Percentiles rank a stretch among this genome's conserved stretches.
Conservation (phyloP, 1,284 basidiomycete species). For the Agaricales sp. region DNA sequence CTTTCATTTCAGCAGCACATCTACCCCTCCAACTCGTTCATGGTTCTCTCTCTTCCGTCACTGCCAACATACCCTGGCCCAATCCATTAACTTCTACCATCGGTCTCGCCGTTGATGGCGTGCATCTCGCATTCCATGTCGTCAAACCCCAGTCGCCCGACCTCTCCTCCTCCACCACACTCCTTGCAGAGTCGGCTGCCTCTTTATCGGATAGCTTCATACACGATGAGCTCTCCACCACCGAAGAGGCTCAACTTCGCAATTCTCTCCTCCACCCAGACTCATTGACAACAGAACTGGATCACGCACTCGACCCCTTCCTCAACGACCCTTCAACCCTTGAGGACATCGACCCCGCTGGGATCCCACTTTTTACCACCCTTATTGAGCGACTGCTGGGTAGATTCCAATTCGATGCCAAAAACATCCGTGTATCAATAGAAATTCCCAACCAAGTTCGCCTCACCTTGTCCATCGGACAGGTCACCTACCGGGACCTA, state of each 20-base stretch:
- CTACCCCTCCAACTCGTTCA: constrained; percentile 62
- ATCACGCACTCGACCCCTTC: constrained; percentile 41
- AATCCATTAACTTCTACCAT: constrained; percentile 65
- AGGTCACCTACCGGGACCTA: constrained; percentile 32
- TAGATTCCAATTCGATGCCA: constrained; percentile 70
- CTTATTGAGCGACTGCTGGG: constrained; percentile 79
- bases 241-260: constrained; percentile 65
- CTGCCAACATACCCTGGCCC: constrained; percentile 68
- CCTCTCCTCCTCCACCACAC: constrained; percentile 12
- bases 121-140: constrained; percentile 53
- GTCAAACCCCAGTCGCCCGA: constrained; percentile 18
- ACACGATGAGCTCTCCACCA: constrained; percentile 65
- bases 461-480: constrained; percentile 46
- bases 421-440: constrained; percentile 57
- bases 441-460: constrained; percentile 52
- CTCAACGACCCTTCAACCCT: constrained; percentile 19
- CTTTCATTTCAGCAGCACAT: constrained; percentile 38
- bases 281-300: constrained; percentile 25
- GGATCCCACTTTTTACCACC: constrained; percentile 76
- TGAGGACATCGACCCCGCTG: constrained; percentile 40
- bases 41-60: constrained; percentile 66
- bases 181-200: constrained; percentile 65
- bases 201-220: constrained; percentile 80
- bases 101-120: constrained; percentile 53
- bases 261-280: constrained; percentile 37